Conservation (phyloP, 495 filamentous ascomycete species). For the Penicillium coffeae region DNA sequence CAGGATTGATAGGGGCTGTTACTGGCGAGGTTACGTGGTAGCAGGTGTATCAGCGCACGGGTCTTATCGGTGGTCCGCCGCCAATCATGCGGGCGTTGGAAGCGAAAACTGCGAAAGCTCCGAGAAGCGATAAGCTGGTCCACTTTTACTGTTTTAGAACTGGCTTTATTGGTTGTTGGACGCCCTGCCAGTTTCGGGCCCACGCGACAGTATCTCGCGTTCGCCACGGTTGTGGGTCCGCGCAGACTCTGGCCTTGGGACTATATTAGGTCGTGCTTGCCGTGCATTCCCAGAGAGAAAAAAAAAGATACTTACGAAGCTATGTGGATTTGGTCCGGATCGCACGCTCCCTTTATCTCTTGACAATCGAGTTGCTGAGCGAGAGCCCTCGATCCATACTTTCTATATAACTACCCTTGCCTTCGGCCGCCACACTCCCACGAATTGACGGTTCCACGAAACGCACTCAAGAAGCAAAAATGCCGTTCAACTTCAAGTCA, state of each 20-base stretch:
- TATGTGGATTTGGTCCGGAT: constrained; percentile 20
- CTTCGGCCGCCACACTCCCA: no score
- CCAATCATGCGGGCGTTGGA: constrained; percentile 2
- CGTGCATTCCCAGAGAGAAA: constrained; percentile 12
- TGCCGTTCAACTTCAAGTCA: constrained; percentile 15
- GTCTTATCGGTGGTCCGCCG: constrained; percentile 12
- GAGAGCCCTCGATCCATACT: constrained; percentile 6
- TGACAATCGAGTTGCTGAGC: constrained; percentile 13
- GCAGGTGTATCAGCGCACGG: constrained; percentile 10
- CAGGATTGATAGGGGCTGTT: no score
- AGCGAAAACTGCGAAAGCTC: constrained; percentile 10
- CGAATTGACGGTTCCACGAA: constrained; percentile 3
- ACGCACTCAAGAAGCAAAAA: constrained; percentile 1
- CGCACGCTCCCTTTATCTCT: constrained; percentile 5
- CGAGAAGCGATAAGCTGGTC: constrained; percentile 19
- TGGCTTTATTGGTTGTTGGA: background rate
- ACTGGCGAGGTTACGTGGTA: no score
- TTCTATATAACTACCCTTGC: background rate
- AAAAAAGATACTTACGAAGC: constrained; percentile 24
- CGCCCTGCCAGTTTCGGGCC: background rate
- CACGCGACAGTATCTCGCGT: constrained; percentile 20
- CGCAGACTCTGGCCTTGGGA: constrained; percentile 15
- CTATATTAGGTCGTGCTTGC: constrained; percentile 21
- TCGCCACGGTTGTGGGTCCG: constrained; percentile 18
- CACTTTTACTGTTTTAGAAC: background rate